phyloP scores from a whole-genome alignment of 495 filamentous ascomycete genomes.

The Aspergillus egyptiacus region DNA sequence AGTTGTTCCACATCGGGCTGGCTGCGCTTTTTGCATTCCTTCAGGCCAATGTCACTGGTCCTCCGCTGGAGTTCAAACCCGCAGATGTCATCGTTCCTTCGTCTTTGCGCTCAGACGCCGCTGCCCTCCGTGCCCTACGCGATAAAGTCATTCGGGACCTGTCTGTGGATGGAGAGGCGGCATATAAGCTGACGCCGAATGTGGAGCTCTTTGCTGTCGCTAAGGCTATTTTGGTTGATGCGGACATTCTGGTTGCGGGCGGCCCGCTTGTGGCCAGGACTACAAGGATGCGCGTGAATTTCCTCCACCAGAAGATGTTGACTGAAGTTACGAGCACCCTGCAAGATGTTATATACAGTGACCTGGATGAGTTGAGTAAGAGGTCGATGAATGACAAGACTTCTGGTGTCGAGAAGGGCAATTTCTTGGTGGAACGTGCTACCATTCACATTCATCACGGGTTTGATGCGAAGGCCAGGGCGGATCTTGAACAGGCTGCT shows the following conservation, averaged over 20 bases:
- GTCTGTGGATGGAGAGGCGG: slow-evolving; percentile 75
- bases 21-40: slow-evolving; percentile 78
- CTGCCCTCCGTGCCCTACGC: slow-evolving; percentile 34
- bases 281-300: slow-evolving; percentile 62
- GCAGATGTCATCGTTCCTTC: slow-evolving; percentile 51
- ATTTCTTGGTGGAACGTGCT: slow-evolving; percentile 74
- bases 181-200: slow-evolving; percentile 76
- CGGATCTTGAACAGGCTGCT: slow-evolving; percentile 62
- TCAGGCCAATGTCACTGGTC: slow-evolving; percentile 88
- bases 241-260: slow-evolving; percentile 37
- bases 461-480: slow-evolving; percentile 66
- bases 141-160: slow-evolving; percentile 56
- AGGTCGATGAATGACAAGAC: slow-evolving; percentile 33
- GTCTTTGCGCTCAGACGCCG: slow-evolving; percentile 24
- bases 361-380: slow-evolving; percentile 38
- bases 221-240: slow-evolving; percentile 56
- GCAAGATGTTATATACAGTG: slow-evolving; percentile 52
- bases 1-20: slow-evolving; percentile 54
- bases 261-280: slow-evolving; percentile 36
- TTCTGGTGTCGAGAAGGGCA: slow-evolving; percentile 43
- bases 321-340: slow-evolving; percentile 65
- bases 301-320: slow-evolving; percentile 83
- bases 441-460: slow-evolving; percentile 82
- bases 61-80: slow-evolving; percentile 56
- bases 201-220: slow-evolving; percentile 78